Evolutionary conservation across 2,329 filamentous ascomycete genomes (phyloP).

Genomic region (Ascochyta clinopodiicola): DNA sequence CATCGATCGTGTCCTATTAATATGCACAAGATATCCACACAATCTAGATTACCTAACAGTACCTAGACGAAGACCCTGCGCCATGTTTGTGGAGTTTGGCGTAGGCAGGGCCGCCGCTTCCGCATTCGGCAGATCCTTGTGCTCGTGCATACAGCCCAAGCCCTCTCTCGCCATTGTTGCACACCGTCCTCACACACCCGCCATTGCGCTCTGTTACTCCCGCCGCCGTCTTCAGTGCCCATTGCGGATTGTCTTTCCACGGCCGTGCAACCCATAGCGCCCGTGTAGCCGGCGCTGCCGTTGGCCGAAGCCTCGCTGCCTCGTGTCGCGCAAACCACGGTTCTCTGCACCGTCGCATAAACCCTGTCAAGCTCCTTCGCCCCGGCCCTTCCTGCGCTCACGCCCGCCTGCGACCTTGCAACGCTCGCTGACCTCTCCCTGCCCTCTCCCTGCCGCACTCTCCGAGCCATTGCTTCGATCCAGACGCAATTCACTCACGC

Average conservation of each 20-base stretch:
- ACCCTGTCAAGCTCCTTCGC: conserved; percentile 33
- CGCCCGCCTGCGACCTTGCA: conserved; percentile 27
- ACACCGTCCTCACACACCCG: background rate
- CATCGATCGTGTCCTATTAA: conserved; percentile 9
- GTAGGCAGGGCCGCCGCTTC: conserved; percentile 19
- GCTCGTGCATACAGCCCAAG: conserved; percentile 7
- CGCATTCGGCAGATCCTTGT: conserved; percentile 13
- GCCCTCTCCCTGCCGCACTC: conserved; percentile 21
- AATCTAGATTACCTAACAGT: background rate
- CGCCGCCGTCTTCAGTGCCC: background rate
- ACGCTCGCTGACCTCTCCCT: conserved; percentile 17
- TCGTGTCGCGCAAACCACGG: conserved; percentile 22
- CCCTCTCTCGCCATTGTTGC: conserved; percentile 8
- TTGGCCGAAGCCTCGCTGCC: conserved; percentile 7
- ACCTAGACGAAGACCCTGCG: conserved; percentile 9
- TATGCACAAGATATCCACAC: conserved; percentile 11
- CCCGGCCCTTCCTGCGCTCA: conserved; percentile 41
- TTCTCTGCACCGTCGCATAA: conserved; percentile 21
- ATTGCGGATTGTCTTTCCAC: conserved; percentile 1
- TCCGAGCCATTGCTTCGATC: conserved; percentile 24
- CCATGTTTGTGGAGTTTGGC: conserved; percentile 17
- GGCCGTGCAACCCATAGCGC: conserved; percentile 2
- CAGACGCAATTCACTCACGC: conserved; percentile 16
- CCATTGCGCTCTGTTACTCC: conserved; percentile 1
- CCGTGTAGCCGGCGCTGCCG: conserved; percentile 2